Conservation (phyloP, 441 rosid genomes). For the Croton setiger region DNA sequence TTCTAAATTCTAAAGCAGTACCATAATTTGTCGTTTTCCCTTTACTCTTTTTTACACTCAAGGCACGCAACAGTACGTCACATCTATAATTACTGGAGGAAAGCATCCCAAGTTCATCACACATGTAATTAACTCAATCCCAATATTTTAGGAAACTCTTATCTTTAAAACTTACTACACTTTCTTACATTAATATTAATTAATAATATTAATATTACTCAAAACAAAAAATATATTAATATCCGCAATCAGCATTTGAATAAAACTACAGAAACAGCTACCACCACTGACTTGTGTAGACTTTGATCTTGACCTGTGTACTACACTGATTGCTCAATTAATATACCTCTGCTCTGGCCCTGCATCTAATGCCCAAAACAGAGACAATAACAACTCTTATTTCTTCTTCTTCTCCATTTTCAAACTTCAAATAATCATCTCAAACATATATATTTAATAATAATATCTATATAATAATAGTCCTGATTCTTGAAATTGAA, state of each 20-base stretch:
- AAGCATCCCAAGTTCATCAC: no score
- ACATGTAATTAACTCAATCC: no score
- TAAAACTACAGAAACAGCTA: not conserved
- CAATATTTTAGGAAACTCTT: no score
- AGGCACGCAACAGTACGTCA: no score
- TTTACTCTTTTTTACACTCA: no score
- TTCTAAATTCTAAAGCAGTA: no score
- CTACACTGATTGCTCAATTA: conserved; percentile 1
- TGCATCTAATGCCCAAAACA: not conserved
- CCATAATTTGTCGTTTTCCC: no score
- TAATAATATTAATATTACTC: not conserved
- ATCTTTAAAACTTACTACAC: no score
- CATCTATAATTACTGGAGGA: no score
- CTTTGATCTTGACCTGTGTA: no score
- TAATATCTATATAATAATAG: not conserved
- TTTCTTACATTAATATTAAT: no score
- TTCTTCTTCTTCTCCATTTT: conserved; percentile 1
- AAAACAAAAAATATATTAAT: conserved; percentile 10
- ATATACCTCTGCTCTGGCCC: no score
- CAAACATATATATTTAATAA: not conserved
- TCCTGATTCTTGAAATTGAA: not conserved
- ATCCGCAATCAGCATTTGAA: conserved; percentile 17
- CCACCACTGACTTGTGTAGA: not conserved
- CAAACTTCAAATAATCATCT: conserved; percentile 7
- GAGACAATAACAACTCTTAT: conserved; percentile 1